A percentile compares a stretch with the other conserved stretches of the same genome.
These are phyloP conservation scores for Musa schizocarpa DNA, from an alignment of 176 grass and related monocot genomes.

Conservation along the genomic window DNA sequence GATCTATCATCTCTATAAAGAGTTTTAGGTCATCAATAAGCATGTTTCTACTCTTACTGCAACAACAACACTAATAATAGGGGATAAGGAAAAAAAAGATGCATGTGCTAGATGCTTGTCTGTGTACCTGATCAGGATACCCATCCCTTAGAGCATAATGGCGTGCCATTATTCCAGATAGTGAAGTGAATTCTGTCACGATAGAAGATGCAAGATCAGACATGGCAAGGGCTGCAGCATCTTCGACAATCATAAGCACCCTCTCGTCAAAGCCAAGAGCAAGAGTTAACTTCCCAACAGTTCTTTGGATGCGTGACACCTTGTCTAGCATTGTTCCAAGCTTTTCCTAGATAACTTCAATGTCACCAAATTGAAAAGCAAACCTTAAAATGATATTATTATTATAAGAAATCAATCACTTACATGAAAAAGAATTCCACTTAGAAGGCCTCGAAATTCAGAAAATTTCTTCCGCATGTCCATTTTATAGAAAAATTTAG, in stretches of 20 bases:
- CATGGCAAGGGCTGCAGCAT: constrained; percentile 73
- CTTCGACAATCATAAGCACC: constrained; percentile 41
- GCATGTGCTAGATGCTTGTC: background rate
- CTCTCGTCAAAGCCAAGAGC: constrained; percentile 45
- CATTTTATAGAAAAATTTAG: constrained; percentile 93
- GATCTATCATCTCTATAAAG: no score
- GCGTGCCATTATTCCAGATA: constrained; percentile 80
- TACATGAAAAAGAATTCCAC: constrained; percentile 95
- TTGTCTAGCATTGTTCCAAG: constrained; percentile 97
- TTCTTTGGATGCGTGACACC: constrained; percentile 53
- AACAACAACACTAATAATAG: background rate
- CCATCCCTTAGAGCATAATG: constrained; percentile 89
- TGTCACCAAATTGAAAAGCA: constrained; percentile 10
- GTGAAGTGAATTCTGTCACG: constrained; percentile 91
- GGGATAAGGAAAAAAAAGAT: background rate
- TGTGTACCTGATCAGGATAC: constrained; percentile 49
- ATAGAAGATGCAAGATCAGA: constrained; percentile 85
- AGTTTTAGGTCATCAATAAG: no score
- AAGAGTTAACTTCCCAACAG: constrained; percentile 38
- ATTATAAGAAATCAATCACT: constrained; percentile 6
- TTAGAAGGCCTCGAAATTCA: constrained; percentile 72
- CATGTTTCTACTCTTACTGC: background rate
- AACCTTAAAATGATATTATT: constrained; percentile 11
- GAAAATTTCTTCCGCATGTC: constrained; percentile 82
- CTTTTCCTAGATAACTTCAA: constrained; percentile 57